These are phyloP conservation scores for Gremmenia infestans DNA, from an alignment of 2,329 filamentous ascomycete genomes.

Conservation along the genomic window DNA sequence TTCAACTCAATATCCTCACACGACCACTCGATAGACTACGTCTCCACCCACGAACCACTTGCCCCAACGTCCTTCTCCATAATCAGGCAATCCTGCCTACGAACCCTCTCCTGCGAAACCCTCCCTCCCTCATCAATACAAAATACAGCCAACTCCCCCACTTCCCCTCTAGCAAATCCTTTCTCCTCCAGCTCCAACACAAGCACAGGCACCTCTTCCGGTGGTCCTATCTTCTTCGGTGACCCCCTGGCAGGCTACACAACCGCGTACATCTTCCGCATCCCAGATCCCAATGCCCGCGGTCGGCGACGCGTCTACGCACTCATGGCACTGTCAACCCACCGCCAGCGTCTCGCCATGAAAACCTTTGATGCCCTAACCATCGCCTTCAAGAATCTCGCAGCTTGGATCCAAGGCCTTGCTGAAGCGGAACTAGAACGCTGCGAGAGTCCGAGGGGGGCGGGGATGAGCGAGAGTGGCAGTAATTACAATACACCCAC, in stretches of 20 bases:
- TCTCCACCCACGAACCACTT: slow-evolving; percentile 61
- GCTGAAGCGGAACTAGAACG: slow-evolving; percentile 59
- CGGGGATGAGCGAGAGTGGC: slow-evolving; percentile 2
- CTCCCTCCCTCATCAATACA: slow-evolving; percentile 48
- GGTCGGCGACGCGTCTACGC: slow-evolving; percentile 67
- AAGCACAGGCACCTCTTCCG: slow-evolving; percentile 46
- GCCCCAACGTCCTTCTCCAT: slow-evolving; percentile 60
- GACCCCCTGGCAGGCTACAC: slow-evolving; percentile 62
- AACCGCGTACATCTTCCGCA: slow-evolving; percentile 65
- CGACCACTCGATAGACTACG: slow-evolving; percentile 63
- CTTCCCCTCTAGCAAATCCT: slow-evolving; percentile 38
- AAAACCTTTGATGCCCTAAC: slow-evolving; percentile 60
- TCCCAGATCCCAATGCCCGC: slow-evolving; percentile 62
- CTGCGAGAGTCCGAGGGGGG: slow-evolving; percentile 13
- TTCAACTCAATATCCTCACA: slow-evolving; percentile 48
- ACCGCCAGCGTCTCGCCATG: slow-evolving; percentile 61
- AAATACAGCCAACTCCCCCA: slow-evolving; percentile 33
- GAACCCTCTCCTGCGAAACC: slow-evolving; percentile 62
- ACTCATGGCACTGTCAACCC: slow-evolving; percentile 59
- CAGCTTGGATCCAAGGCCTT: slow-evolving; percentile 60
- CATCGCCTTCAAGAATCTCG: slow-evolving; percentile 57
- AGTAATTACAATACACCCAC: slow-evolving; percentile 17
- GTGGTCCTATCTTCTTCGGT: slow-evolving; percentile 65
- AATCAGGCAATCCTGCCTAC: slow-evolving; percentile 60
- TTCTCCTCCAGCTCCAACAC: slow-evolving; percentile 34